A percentile compares a stretch with the other conserved stretches of the same genome.
Evolutionary conservation across 495 filamentous ascomycete species (phyloP).

Genomic region (Penicillium cinerascens): DNA sequence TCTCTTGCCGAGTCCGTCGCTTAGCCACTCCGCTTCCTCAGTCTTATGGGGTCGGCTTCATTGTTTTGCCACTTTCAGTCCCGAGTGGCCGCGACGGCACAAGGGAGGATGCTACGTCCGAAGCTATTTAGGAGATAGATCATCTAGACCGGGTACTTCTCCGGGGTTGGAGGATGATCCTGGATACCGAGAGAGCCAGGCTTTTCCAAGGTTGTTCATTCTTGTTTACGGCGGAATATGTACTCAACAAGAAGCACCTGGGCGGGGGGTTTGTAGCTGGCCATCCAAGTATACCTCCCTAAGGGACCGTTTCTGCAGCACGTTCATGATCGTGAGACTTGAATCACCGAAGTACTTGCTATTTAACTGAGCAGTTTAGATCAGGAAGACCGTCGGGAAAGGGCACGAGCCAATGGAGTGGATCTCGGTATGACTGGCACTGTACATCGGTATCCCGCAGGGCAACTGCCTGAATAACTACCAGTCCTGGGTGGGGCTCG

Average conservation of each 20-base stretch:
- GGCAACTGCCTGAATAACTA: conserved; percentile 19
- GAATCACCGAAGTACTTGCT: too few species aligned
- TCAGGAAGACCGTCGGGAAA: too few species aligned
- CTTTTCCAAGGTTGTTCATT: too few species aligned
- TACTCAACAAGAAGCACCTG: too few species aligned
- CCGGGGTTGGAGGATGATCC: not conserved
- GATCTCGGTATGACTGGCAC: not conserved
- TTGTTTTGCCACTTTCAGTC: not conserved
- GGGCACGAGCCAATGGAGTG: not conserved
- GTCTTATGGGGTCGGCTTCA: not conserved
- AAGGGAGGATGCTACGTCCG: not conserved
- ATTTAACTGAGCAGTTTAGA: too few species aligned
- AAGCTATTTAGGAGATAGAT: not conserved
- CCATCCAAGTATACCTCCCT: too few species aligned
- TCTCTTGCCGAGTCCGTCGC: not conserved
- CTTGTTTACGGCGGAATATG: too few species aligned
- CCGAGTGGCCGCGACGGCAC: not conserved
- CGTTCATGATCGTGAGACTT: too few species aligned
- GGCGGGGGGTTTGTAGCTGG: too few species aligned
- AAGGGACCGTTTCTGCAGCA: too few species aligned
- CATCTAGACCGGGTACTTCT: not conserved
- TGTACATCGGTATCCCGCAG: conserved; percentile 3
- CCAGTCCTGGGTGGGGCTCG: conserved; percentile 2
- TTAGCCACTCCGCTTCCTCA: not conserved
- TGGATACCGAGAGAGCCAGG: not conserved